Evolutionary conservation across 192 early-diverging fungal species (phyloP), one percentile per base, ranked within the genome.

Genomic region (Coemansia sp.): DNA sequence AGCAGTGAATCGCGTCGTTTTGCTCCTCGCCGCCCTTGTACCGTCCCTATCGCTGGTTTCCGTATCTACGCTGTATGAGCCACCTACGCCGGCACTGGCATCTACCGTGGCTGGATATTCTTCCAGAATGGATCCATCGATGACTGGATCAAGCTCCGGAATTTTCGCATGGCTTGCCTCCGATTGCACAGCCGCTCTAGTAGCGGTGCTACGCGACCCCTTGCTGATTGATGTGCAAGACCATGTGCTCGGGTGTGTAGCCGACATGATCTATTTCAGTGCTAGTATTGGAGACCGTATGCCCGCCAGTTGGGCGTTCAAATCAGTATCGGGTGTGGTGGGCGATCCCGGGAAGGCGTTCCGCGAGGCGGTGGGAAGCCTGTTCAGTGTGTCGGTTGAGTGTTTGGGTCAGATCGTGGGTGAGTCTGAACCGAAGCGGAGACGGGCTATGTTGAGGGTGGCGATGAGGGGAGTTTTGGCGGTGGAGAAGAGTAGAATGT

Each of bases 401-500:
- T 16, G 67, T 3, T 13, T 63, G 4, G 61, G 16, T 36, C 55
- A 66, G 39, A 25, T 71, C 0, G 36, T 37, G 2, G 33, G 4
- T 0, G 55, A 62, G 28, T 25, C 63, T 0, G 62, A 73, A 1
- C 18, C 42, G 7, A 68, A 68, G 37, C 69, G 66, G 25, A 48
- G 78, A 0, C 57, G 63, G 3, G 78, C 78, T 2, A 34, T 81
- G 34, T 14, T 81, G 53, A 59, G 67, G 13, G 61, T 69, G 3
- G 63, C 66, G 21, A 20, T 81, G 69, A 62, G 56, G 69, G 66
- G 69, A 11, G 18, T 59, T 42, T 56, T 81, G 63, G 78, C 78
- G 1, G 78, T 81, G 0, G 78, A 81, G 47, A 68, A 70, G 34
- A 69, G 66, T 57, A 59, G 58, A 36, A 35, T 75, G 55, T 81